Base-by-base conservation (phyloP, 2,329 filamentous ascomycete species). In the Colletotrichum salicis region DNA sequence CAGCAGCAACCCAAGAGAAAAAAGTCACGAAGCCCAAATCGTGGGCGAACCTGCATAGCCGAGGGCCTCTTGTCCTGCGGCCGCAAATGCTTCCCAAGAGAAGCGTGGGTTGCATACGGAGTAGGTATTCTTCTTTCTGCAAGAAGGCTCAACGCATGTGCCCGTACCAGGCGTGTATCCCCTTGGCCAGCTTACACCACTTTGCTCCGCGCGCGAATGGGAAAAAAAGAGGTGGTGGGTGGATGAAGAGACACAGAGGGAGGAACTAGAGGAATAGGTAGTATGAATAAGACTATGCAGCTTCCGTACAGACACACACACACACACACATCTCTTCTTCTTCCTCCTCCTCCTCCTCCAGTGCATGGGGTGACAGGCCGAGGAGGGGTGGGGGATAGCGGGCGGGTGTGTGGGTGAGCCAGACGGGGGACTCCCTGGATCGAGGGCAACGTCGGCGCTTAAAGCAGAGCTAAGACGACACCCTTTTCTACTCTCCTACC, bases 31-130 rank as follows among this genome's bases (percentile, higher is more conserved):
- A 57, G 70, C 56, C 31, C 45, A 61, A 64, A 64, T 64, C 64
- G 68, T 64, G 67, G 71, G n/a, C 67, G 65, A 48, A 64, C 74
- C 76, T 82, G 80, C 80, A 82, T 82, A 82, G 74, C 80, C 80
- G 80, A 82, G 78, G 80, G 80, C 74, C 79, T 78, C 78, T 77
- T 74, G 75, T 78, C 79, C 78, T 82, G 80, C 80, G 78, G 75
- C 79, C 79, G 73, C 37, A 71, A 15, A 56, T 27, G 64, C 64
- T 15, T 69, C 70, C 72, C 70, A 70, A 64, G 31, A 59, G 67
- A 74, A 70, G 72, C 70, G 66, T 73, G 64, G 66, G 64, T 64
- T 72, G 72, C 72, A 75, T 74, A 29, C 27, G 27, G 3, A 5
- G 27, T 29, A 29, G 27, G 27, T 29, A 73, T 64, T 51, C 29